A percentile compares a stretch with the other conserved stretches of the same genome.
Evolutionary conservation across 2,329 filamentous ascomycete species (phyloP).

Genomic region (Xylariaceae sp.): DNA sequence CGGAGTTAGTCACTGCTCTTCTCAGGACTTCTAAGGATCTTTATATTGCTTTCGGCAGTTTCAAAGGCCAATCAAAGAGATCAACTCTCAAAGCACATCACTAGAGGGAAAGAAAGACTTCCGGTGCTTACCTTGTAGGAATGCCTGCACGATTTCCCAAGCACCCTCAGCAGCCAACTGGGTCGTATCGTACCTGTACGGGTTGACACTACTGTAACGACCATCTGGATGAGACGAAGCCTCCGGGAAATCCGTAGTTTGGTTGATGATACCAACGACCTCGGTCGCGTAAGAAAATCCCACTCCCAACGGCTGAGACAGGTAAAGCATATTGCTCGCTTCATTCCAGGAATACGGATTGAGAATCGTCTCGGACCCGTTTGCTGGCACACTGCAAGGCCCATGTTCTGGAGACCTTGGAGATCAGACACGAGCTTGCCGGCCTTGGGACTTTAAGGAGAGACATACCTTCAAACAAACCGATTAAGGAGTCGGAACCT

Average conservation of each 20-base stretch:
- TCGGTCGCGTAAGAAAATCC: constrained; percentile 28
- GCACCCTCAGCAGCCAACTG: constrained; percentile 26
- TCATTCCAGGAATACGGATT: constrained; percentile 23
- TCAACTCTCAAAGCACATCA: too few relatives aligned
- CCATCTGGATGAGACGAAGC: constrained; percentile 27
- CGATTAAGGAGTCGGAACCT: constrained; percentile 52
- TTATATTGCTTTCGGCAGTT: too few relatives aligned
- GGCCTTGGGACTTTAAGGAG: background rate
- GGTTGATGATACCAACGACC: constrained; percentile 25
- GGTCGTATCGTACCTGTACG: constrained; percentile 27
- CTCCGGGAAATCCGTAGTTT: constrained; percentile 23
- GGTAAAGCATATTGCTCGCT: constrained; percentile 28
- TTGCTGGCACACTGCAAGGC: constrained; percentile 26
- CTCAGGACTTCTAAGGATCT: too few relatives aligned
- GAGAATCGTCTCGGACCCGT: constrained; percentile 21
- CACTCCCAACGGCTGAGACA: constrained; percentile 28
- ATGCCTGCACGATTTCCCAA: constrained; percentile 29
- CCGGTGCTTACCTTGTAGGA: too few relatives aligned
- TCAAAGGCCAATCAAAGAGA: too few relatives aligned
- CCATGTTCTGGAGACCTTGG: constrained; percentile 21
- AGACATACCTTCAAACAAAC: constrained; percentile 41
- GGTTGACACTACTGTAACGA: constrained; percentile 27
- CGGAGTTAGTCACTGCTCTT: too few relatives aligned
- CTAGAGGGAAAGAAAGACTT: too few relatives aligned
- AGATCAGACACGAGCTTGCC: constrained; percentile 1